Percentiles rank a stretch among this genome's conserved stretches.
phyloP scores from a whole-genome alignment of 306 rosid species.

The Cucurbita ficifolia region DNA sequence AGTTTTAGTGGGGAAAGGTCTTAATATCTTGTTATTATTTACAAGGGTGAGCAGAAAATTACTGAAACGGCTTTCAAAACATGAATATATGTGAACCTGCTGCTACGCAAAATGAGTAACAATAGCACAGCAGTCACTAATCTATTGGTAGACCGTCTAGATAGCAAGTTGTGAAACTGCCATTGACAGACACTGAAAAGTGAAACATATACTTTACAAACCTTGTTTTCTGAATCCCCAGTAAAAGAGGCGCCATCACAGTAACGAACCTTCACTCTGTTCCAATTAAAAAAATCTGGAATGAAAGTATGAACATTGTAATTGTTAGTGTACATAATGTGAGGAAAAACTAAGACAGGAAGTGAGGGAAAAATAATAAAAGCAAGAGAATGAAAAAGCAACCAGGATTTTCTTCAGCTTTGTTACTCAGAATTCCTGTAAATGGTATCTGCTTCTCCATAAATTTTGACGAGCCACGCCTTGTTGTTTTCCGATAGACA shows the following conservation, averaged over 20 bases:
- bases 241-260: conserved; percentile 95
- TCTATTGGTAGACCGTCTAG: not conserved
- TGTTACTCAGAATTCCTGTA: conserved; percentile 68
- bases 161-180: not conserved
- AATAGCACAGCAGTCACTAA: not conserved
- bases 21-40: too few species aligned
- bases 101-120: not conserved
- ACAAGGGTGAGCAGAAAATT: too few species aligned
- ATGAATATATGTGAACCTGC: too few species aligned
- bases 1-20: too few species aligned
- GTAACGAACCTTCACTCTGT: conserved; percentile 87
- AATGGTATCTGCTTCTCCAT: conserved; percentile 78
- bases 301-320: conserved; percentile 7
- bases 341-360: not conserved
- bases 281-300: conserved; percentile 92
- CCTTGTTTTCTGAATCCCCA: conserved; percentile 72
- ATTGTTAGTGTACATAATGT: conserved; percentile 2
- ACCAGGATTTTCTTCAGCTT: conserved; percentile 82
- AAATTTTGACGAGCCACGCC: conserved; percentile 61
- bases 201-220: conserved; percentile 9
- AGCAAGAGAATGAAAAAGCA: not conserved
- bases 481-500: conserved; percentile 64
- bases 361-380: not conserved
- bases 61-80: too few species aligned
- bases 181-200: not conserved